Percentiles rank a stretch among this genome's conserved stretches.
phyloP scores from a whole-genome alignment of 106 monocot genomes.

The Posidonia australis region DNA sequence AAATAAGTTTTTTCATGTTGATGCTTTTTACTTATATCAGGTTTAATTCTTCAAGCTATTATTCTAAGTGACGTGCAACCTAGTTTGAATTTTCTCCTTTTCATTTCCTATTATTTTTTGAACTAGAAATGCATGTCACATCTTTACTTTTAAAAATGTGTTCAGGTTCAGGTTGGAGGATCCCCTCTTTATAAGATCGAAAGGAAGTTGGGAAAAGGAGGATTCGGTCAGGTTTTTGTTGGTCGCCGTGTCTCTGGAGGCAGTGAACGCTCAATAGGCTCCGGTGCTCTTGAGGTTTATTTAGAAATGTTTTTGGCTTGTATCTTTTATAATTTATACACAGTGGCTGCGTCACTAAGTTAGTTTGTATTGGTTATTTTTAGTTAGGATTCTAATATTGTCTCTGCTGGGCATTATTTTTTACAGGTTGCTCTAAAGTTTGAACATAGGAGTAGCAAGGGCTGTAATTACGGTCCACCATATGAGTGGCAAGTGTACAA shows the following conservation, averaged over 20 bases:
- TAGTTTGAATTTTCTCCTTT: too few species aligned
- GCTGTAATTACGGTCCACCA: slow-evolving; percentile 88
- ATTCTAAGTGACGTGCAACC: too few species aligned
- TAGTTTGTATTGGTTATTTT: not conserved
- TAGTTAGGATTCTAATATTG: not conserved
- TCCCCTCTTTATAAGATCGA: slow-evolving; percentile 77
- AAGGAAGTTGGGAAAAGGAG: slow-evolving; percentile 88
- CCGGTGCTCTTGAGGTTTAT: slow-evolving; percentile 64
- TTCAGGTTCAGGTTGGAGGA: slow-evolving; percentile 78
- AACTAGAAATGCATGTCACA: too few species aligned
- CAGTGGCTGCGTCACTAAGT: too few species aligned
- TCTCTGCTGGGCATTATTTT: slow-evolving; percentile 4
- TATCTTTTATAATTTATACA: too few species aligned
- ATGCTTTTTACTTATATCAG: too few species aligned
- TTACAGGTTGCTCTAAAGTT: slow-evolving; percentile 73
- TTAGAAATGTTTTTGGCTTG: not conserved
- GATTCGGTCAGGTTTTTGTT: slow-evolving; percentile 96
- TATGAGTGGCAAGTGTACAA: slow-evolving; percentile 92
- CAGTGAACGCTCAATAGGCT: slow-evolving; percentile 38
- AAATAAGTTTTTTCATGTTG: too few species aligned
- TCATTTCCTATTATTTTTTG: too few species aligned
- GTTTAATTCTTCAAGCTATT: too few species aligned
- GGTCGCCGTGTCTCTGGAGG: slow-evolving; percentile 73
- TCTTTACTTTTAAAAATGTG: too few species aligned
- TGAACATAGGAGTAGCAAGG: slow-evolving; percentile 79